These are phyloP conservation scores for Rhodamnia rubescens DNA, from an alignment of 345 rosid species.

Conservation along the genomic window DNA sequence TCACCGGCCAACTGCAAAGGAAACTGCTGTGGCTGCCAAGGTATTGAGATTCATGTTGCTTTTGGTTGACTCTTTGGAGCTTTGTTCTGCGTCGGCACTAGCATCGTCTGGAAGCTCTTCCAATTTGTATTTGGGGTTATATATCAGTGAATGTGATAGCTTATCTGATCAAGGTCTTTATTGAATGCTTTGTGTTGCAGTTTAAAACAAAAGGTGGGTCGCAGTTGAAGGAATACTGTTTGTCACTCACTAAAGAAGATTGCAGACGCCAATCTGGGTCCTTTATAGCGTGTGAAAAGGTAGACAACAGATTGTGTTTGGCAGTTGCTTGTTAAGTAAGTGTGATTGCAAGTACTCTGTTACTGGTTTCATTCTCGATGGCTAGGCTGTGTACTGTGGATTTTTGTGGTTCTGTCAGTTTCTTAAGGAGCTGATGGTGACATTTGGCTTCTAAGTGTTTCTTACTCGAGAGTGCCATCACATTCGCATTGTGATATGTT, in stretches of 20 bases:
- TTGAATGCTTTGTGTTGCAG: constrained; percentile 20
- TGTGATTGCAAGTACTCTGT: neutral
- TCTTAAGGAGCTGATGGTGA: neutral
- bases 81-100: neutral
- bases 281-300: constrained; percentile 88
- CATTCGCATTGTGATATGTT: neutral
- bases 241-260: constrained; percentile 89
- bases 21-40: constrained; percentile 94
- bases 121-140: neutral
- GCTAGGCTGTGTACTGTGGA: neutral
- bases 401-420: neutral
- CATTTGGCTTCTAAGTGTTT: neutral
- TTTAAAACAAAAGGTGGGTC: constrained; percentile 98
- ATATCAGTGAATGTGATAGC: neutral
- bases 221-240: constrained; percentile 88
- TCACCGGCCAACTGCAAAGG: constrained; percentile 87
- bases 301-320: constrained; percentile 7
- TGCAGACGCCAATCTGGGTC: constrained; percentile 80
- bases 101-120: neutral
- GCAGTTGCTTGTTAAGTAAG: neutral
- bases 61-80: neutral
- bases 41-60: constrained; percentile 15
- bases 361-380: neutral
- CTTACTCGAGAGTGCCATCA: neutral
- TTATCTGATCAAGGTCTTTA: neutral